Percentiles rank a stretch among this genome's conserved stretches.
Conservation (phyloP, 495 filamentous ascomycete species). For the Xanthoparmelia taractica region DNA sequence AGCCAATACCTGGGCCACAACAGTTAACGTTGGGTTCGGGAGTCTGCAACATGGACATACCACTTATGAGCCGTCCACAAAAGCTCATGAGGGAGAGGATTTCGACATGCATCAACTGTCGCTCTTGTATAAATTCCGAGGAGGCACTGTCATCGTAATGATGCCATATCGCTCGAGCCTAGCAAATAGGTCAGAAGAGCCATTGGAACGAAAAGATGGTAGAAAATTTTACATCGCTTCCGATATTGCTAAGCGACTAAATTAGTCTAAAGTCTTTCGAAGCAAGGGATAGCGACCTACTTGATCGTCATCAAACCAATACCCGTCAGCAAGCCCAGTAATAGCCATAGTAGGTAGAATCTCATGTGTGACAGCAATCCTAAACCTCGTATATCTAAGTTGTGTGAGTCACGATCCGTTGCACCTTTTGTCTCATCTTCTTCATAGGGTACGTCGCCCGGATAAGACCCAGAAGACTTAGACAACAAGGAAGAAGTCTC, state of each 20-base stretch:
- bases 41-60: conserved; percentile 34
- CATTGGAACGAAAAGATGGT: conserved; percentile 4
- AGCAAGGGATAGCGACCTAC: conserved; percentile 36
- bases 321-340: conserved; percentile 83
- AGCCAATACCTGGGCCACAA: conserved; percentile 61
- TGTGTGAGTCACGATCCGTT: conserved; percentile 45
- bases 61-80: conserved; percentile 67
- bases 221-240: conserved; percentile 62
- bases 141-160: conserved; percentile 68
- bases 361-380: conserved; percentile 65
- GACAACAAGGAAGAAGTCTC: conserved; percentile 84
- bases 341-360: conserved; percentile 82
- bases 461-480: conserved; percentile 40
- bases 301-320: conserved; percentile 99
- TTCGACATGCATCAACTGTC: conserved; percentile 88
- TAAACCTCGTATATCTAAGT: conserved; percentile 84
- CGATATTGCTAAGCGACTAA: conserved; percentile 68
- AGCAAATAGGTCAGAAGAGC: conserved; percentile 17
- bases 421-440: conserved; percentile 16
- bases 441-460: conserved; percentile 33
- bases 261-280: conserved; percentile 33
- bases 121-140: conserved; percentile 67
- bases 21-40: neutral
- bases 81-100: conserved; percentile 83
- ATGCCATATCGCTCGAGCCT: conserved; percentile 67